A percentile compares a stretch with the other conserved stretches of the same genome.
Conservation (phyloP, 78 protist species). For the Bigelowiella natans region DNA sequence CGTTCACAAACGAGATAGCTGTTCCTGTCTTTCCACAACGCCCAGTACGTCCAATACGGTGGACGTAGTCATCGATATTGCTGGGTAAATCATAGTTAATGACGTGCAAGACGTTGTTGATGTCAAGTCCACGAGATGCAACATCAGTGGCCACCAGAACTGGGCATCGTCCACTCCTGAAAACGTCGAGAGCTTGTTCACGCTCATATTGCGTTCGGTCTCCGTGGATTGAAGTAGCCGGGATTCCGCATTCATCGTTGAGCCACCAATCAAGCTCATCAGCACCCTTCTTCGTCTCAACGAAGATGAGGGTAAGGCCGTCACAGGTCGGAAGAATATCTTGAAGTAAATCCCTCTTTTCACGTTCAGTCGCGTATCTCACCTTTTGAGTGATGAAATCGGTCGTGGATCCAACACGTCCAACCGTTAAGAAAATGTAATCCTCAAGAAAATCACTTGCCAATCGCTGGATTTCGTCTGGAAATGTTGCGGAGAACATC, state of each 20-base stretch:
- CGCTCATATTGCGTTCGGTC: constrained; percentile 92
- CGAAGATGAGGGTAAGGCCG: constrained; percentile 57
- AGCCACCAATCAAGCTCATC: constrained; percentile 73
- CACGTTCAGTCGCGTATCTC: constrained; percentile 50
- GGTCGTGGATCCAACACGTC: constrained; percentile 89
- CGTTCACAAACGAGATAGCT: constrained; percentile 63
- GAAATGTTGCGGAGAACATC: constrained; percentile 98
- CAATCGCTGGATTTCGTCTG: constrained; percentile 77
- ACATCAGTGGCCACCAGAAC: constrained; percentile 88
- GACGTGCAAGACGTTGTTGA: constrained; percentile 65
- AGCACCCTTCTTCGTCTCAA: constrained; percentile 79
- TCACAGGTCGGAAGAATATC: constrained; percentile 40
- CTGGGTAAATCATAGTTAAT: constrained; percentile 93
- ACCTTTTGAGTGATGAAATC: constrained; percentile 74
- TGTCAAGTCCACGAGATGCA: constrained; percentile 83
- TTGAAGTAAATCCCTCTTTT: constrained; percentile 61
- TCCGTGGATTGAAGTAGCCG: constrained; percentile 87
- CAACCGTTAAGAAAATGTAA: constrained; percentile 84
- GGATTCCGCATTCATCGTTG: constrained; percentile 19
- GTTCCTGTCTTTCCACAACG: constrained; percentile 66
- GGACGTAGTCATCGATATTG: constrained; percentile 81
- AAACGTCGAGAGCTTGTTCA: constrained; percentile 66
- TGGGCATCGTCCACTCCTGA: constrained; percentile 50
- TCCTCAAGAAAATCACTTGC: constrained; percentile 74
- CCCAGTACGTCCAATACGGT: constrained; percentile 96